Percentiles rank a stretch among this genome's conserved stretches.
Evolutionary conservation across 23 red algal genomes (phyloP).

Genomic region (Chondrus crispus): DNA sequence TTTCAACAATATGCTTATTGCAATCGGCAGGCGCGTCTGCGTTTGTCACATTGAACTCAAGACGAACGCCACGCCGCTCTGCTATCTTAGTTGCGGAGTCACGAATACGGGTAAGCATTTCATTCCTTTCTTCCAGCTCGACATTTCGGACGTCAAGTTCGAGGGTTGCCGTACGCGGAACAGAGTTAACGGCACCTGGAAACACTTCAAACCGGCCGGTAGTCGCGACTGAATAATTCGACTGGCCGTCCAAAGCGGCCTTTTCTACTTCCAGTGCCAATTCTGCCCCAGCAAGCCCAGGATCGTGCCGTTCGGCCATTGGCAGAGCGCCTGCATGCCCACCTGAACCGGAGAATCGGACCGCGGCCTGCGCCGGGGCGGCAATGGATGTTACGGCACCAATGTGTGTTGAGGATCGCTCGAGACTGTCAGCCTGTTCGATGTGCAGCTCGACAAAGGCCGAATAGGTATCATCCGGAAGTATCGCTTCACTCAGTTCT

Average conservation of each 20-base stretch:
- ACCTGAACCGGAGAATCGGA: constrained; percentile 40
- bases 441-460: constrained; percentile 85
- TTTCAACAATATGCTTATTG: constrained; percentile 5
- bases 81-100: neutral
- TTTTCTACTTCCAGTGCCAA: constrained; percentile 50
- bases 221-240: constrained; percentile 52
- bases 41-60: neutral
- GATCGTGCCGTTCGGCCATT: constrained; percentile 57
- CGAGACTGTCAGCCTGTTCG: constrained; percentile 74
- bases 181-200: constrained; percentile 52
- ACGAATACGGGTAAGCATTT: neutral
- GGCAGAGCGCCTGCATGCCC: constrained; percentile 72
- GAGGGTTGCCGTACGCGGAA: constrained; percentile 28
- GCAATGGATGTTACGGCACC: constrained; percentile 69
- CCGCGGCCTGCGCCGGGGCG: constrained; percentile 5
- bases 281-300: constrained; percentile 54
- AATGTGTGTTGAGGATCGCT: neutral
- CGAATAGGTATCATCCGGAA: neutral
- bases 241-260: neutral
- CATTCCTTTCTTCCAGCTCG: constrained; percentile 41
- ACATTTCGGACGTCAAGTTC: constrained; percentile 51
- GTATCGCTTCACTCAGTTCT: neutral
- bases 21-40: constrained; percentile 45
- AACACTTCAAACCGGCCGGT: constrained; percentile 45
- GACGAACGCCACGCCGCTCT: neutral